phyloP scores from a whole-genome alignment of 169 alveolate species.

The Cryptosporidium tyzzeri region DNA sequence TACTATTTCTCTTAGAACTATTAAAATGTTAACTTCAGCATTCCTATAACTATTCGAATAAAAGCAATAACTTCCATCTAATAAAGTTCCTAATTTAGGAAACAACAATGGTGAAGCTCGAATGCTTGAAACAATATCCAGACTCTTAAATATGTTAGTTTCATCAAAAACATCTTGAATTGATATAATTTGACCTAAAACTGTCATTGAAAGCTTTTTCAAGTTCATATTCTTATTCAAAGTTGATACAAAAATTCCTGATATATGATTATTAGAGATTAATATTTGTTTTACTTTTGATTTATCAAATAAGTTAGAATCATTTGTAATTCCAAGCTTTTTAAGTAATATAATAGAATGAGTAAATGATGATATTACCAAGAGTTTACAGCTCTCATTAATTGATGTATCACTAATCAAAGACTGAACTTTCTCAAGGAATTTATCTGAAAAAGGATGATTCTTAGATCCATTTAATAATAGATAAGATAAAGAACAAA shows the following conservation, averaged over 20 bases:
- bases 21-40: conserved; percentile 10
- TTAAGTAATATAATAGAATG: conserved; percentile 7
- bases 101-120: conserved; percentile 5
- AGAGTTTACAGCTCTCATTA: conserved; percentile 15
- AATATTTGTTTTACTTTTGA: neutral
- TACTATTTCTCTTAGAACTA: conserved; percentile 21
- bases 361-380: conserved; percentile 23
- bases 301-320: conserved; percentile 1
- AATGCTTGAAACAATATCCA: neutral
- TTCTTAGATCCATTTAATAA: conserved; percentile 3
- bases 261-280: neutral
- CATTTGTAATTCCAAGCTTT: neutral
- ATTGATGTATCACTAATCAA: conserved; percentile 13
- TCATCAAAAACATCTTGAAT: conserved; percentile 27
- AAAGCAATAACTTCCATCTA: neutral
- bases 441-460: conserved; percentile 23
- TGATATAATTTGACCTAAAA: conserved; percentile 33
- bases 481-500: neutral
- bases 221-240: conserved; percentile 10
- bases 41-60: neutral
- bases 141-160: conserved; percentile 14
- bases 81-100: conserved; percentile 1
- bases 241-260: conserved; percentile 16
- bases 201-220: conserved; percentile 18
- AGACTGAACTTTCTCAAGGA: conserved; percentile 18